Base-by-base conservation (phyloP, 2,329 filamentous ascomycete genomes). In the Cephalotrichum gorgonifer region DNA sequence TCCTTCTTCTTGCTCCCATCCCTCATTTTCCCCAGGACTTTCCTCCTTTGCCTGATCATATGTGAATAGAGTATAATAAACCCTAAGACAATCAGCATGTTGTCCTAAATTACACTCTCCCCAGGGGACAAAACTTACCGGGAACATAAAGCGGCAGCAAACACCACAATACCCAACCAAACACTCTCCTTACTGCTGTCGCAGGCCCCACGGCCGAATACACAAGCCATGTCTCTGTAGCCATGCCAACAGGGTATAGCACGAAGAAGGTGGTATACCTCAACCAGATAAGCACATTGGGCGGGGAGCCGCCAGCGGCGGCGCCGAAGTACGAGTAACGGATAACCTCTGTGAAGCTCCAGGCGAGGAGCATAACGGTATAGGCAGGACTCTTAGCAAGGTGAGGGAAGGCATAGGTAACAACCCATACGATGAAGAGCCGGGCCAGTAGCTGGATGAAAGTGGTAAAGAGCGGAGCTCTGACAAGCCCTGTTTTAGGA, bases 231-330 rank as follows among this genome's bases (percentile, higher is more conserved):
- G 85, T 87, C 75, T 98, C 93, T 68, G 86, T 93, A 35, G 78
- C 74, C 61, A 97, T 96, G 39, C 93, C 93, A 51, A 97, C 64
- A 1, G 93, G 93, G 68, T 98, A 98, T 22, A 98, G 78, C 33
- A 96, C 70, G 59, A 88, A 88, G 69, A 98, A 98, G 8, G 87
- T 89, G 65, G 94, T 95, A 68, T 96, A 90, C 58, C 89, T 76
- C 66, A 94, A 71, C 86, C 88, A 95, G 33, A 80, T 81, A 62
- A 95, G 75, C 52, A 75, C 70, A 1, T 59, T 62, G 0, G 89
- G 86, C 27, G 85, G 79, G 52, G 68, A 62, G 26, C 78, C 74
- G 54, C 73, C 69, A 28, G 93, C 76, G 57, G 80, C 81, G 58
- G 89, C 75, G 30, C 86, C 85, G 64, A 97, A 97, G 74, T 87